Conservation (phyloP, 1,284 basidiomycete species). For the Tylopilus sp. region DNA sequence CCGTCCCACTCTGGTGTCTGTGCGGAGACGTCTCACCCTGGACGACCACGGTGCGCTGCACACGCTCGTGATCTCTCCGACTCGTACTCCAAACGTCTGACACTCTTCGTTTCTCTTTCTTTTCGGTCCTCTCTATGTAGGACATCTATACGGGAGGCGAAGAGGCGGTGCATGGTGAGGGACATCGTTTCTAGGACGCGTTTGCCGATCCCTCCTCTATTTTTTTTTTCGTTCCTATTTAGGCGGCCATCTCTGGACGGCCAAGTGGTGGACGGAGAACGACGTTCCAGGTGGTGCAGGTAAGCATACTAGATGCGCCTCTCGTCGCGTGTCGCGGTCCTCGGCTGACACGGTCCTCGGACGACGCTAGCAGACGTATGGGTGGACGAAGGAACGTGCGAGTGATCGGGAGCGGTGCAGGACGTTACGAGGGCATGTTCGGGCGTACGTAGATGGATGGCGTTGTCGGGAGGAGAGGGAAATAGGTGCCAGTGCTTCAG, state of each 20-base stretch:
- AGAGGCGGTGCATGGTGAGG: slow-evolving; percentile 46
- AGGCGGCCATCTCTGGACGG: slow-evolving; percentile 49
- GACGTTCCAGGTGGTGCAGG: slow-evolving; percentile 44
- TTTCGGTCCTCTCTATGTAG: slow-evolving; percentile 10
- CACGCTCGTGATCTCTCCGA: background rate
- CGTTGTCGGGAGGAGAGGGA: no score
- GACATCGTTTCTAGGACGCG: background rate
- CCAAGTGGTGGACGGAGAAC: slow-evolving; percentile 54
- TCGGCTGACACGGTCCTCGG: slow-evolving; percentile 12
- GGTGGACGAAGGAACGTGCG: slow-evolving; percentile 39
- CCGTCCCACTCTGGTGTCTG: slow-evolving; percentile 29
- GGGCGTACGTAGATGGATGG: no score
- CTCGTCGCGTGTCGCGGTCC: background rate
- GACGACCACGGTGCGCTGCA: slow-evolving; percentile 36
- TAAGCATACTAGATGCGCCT: background rate
- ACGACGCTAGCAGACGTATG: slow-evolving; percentile 34
- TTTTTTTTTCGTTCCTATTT: background rate
- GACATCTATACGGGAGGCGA: slow-evolving; percentile 48
- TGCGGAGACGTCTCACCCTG: slow-evolving; percentile 55
- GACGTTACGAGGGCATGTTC: no score
- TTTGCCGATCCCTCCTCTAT: no score
- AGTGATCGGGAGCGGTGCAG: slow-evolving; percentile 13
- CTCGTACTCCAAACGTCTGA: background rate
- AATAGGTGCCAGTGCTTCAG: no score
- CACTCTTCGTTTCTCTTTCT: background rate